Percentiles rank a stretch among this genome's conserved stretches.
Evolutionary conservation across 2,329 filamentous ascomycete genomes (phyloP).

Genomic region (Aspergillus sp.): DNA sequence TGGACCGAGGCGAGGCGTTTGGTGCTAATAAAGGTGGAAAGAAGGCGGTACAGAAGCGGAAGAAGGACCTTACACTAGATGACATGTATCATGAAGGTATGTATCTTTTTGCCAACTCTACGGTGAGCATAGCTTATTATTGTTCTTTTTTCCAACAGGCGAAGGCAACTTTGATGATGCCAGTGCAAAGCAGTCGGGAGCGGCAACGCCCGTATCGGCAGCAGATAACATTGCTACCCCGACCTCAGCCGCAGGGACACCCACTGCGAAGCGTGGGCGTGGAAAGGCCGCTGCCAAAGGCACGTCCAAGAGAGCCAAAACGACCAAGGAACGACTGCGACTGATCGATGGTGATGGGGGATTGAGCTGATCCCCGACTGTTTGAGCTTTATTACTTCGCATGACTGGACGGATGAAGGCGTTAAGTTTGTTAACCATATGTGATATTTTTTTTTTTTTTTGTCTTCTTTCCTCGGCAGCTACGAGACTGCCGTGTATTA

Average conservation of each 20-base stretch:
- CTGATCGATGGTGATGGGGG: slow-evolving; percentile 42
- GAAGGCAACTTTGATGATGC: slow-evolving; percentile 94
- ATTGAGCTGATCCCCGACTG: slow-evolving; percentile 14
- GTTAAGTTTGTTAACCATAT: slow-evolving; percentile 2
- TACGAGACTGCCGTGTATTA: background rate
- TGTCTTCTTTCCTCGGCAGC: slow-evolving; percentile 1
- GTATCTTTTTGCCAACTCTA: slow-evolving; percentile 29
- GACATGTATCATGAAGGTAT: slow-evolving; percentile 99
- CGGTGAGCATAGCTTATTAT: background rate
- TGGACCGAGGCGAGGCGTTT: slow-evolving; percentile 63
- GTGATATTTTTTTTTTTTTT: slow-evolving; percentile 1
- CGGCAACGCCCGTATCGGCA: slow-evolving; percentile 70
- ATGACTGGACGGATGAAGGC: slow-evolving; percentile 9
- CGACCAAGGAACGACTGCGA: slow-evolving; percentile 48
- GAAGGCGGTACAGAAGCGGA: slow-evolving; percentile 57
- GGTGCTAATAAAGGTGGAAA: slow-evolving; percentile 56
- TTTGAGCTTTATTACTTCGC: slow-evolving; percentile 3
- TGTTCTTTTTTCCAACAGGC: slow-evolving; percentile 49
- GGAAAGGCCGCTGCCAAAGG: slow-evolving; percentile 51
- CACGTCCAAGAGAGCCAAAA: slow-evolving; percentile 58
- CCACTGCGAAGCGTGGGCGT: slow-evolving; percentile 53
- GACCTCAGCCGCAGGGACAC: slow-evolving; percentile 14
- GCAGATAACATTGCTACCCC: slow-evolving; percentile 43
- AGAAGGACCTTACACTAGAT: slow-evolving; percentile 65
- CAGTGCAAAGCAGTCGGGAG: slow-evolving; percentile 75